Evolutionary conservation across 2,329 filamentous ascomycete genomes (phyloP).

Genomic region (Sporothrix curviconia): DNA sequence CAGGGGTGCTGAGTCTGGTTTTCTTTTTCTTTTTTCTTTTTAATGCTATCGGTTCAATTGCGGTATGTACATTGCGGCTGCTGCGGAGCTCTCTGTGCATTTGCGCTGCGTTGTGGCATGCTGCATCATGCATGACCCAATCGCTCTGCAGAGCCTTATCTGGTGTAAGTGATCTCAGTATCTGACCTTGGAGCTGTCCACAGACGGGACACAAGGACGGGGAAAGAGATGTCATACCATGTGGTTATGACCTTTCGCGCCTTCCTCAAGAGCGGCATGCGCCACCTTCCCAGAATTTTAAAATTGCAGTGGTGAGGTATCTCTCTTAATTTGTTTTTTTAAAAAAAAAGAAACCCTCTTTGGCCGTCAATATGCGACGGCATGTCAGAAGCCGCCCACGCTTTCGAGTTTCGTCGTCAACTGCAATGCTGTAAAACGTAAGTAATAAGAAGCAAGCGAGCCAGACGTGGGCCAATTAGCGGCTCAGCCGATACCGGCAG

Average conservation of each 20-base stretch:
- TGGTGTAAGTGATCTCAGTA: slow-evolving; percentile 9
- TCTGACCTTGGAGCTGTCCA: not conserved
- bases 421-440: not conserved
- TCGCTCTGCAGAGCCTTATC: slow-evolving; percentile 15
- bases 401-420: slow-evolving; percentile 5
- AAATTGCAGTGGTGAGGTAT: too few relatives aligned
- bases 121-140: slow-evolving; percentile 11
- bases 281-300: too few relatives aligned
- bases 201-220: not conserved
- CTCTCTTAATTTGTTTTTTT: too few relatives aligned
- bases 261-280: not conserved
- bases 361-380: not conserved
- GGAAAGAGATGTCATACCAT: too few relatives aligned
- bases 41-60: not conserved
- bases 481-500: slow-evolving; percentile 19
- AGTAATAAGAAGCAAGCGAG: not conserved
- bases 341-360: too few relatives aligned
- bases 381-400: not conserved
- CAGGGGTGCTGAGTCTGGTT: too few relatives aligned
- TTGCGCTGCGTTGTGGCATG: not conserved
- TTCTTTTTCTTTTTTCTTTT: too few relatives aligned
- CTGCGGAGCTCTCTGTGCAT: not conserved
- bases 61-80: not conserved
- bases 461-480: slow-evolving; percentile 10
- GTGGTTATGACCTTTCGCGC: too few relatives aligned